A percentile compares a stretch with the other conserved stretches of the same genome.
Conservation (phyloP, 371 early-diverging fungal genomes). For the Polyrhizophydium stewartii region DNA sequence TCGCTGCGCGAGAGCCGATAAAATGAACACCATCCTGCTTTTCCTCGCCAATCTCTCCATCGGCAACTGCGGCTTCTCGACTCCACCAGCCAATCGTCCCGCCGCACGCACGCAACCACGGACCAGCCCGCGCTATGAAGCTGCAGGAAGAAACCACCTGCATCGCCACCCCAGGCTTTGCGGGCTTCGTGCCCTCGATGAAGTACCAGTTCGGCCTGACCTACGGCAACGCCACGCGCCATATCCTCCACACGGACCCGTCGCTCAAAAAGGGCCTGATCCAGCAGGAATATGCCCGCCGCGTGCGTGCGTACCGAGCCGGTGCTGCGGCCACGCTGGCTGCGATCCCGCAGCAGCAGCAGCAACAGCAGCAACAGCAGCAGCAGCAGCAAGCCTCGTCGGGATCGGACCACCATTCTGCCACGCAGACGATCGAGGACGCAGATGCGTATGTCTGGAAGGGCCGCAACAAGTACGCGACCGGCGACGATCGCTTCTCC, state of each 20-base stretch:
- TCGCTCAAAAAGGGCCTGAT: constrained; percentile 40
- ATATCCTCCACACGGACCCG: constrained; percentile 41
- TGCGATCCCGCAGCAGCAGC: no score
- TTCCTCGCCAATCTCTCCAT: no score
- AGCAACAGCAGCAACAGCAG: no score
- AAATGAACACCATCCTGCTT: no score
- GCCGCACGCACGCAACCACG: not conserved
- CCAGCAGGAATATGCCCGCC: constrained; percentile 17
- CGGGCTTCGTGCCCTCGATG: constrained; percentile 41
- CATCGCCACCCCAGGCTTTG: constrained; percentile 41
- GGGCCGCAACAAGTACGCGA: constrained; percentile 34
- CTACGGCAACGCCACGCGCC: constrained; percentile 48
- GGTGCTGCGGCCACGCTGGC: not conserved
- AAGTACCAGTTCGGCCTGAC: constrained; percentile 45
- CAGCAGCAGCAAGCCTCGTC: no score
- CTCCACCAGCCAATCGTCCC: not conserved
- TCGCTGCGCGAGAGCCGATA: no score
- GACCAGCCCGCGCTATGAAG: not conserved
- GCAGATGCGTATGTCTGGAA: constrained; percentile 34
- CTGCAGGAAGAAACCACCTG: constrained; percentile 26
- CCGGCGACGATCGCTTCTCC: constrained; percentile 47
- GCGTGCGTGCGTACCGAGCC: not conserved
- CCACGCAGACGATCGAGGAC: constrained; percentile 1
- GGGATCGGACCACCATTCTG: no score
- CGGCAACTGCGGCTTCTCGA: no score